Conservation (phyloP, 495 filamentous ascomycete species). For the Sphaerosporella brunnea region DNA sequence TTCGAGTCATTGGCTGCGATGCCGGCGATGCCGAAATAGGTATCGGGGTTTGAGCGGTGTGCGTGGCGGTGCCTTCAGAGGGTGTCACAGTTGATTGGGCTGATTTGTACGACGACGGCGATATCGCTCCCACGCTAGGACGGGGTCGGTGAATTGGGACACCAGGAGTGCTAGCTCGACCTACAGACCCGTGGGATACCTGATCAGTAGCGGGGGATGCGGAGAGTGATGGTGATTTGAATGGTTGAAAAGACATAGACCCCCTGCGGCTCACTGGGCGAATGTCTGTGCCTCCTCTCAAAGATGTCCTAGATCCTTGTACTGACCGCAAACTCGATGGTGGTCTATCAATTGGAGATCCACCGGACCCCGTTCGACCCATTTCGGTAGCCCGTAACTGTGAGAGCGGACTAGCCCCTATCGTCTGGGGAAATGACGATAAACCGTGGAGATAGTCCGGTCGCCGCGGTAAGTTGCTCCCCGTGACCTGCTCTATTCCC, state of each 20-base stretch:
- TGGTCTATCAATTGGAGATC: constrained; percentile 45
- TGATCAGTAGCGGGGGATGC: constrained; percentile 55
- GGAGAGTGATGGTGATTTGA: constrained; percentile 85
- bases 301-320: constrained; percentile 43
- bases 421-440: constrained; percentile 69
- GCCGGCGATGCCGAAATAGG: constrained; percentile 47
- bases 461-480: constrained; percentile 43
- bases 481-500: constrained; percentile 25
- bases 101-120: constrained; percentile 13
- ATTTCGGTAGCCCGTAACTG: constrained; percentile 52
- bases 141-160: constrained; percentile 14
- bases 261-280: constrained; percentile 37
- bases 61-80: neutral
- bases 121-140: constrained; percentile 14
- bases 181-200: constrained; percentile 39
- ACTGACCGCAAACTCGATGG: constrained; percentile 40
- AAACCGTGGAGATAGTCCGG: constrained; percentile 64
- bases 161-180: constrained; percentile 24
- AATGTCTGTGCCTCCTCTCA: constrained; percentile 13
- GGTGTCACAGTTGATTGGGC: constrained; percentile 3
- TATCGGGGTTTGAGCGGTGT: neutral
- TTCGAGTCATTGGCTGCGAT: constrained; percentile 49
- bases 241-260: constrained; percentile 71
- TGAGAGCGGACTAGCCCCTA: constrained; percentile 71
- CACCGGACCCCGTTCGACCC: constrained; percentile 30